These are phyloP conservation scores for Gryganskiella cystojenkinii DNA, from an alignment of 192 early-diverging fungal species.

Conservation along the genomic window DNA sequence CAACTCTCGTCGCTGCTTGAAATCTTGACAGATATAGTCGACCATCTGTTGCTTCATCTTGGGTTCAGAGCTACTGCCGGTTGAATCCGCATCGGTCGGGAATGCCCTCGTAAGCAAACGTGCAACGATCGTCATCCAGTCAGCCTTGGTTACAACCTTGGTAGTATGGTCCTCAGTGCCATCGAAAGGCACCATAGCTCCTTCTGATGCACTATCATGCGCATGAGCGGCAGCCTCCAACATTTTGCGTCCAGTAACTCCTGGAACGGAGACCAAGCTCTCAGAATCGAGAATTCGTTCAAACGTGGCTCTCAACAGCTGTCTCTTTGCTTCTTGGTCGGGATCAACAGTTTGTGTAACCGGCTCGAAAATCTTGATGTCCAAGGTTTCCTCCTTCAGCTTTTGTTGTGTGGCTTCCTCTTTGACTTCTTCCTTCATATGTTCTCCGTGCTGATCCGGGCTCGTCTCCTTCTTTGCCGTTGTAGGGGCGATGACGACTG, in stretches of 20 bases:
- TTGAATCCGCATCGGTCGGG: conserved; percentile 22
- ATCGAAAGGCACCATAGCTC: conserved; percentile 15
- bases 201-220: not conserved
- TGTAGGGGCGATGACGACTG: conserved; percentile 3
- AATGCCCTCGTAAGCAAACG: conserved; percentile 53
- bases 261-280: conserved; percentile 34
- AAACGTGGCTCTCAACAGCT: conserved; percentile 36
- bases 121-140: conserved; percentile 54
- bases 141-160: conserved; percentile 49
- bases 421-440: conserved; percentile 30
- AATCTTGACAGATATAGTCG: conserved; percentile 69
- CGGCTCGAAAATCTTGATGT: conserved; percentile 39
- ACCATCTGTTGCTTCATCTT: conserved; percentile 56
- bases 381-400: conserved; percentile 41
- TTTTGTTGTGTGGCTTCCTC: conserved; percentile 19
- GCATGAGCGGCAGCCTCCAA: conserved; percentile 33
- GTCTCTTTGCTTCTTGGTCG: not conserved
- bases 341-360: conserved; percentile 7
- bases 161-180: conserved; percentile 5
- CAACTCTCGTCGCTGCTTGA: conserved; percentile 73
- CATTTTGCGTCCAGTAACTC: conserved; percentile 35
- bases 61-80: not conserved
- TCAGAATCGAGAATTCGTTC: conserved; percentile 41
- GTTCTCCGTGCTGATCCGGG: too few species aligned
- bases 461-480: conserved; percentile 9